Evolutionary conservation across 805 yeast species (phyloP).

Genomic region (Myxozyma udenii): DNA sequence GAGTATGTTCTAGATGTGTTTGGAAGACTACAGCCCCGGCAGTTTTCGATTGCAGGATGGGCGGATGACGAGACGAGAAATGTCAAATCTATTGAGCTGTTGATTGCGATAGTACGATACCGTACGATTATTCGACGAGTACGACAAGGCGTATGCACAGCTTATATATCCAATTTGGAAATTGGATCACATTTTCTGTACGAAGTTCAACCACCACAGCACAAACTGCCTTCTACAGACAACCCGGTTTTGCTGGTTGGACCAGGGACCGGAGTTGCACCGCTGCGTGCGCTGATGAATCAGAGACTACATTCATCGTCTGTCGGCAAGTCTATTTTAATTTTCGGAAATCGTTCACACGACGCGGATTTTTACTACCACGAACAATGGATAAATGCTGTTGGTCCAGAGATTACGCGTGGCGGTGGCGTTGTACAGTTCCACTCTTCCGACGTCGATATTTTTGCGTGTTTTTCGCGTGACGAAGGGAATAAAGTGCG

Average conservation of each 20-base stretch:
- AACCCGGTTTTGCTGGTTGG: constrained; percentile 69
- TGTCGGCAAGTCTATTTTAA: constrained; percentile 46
- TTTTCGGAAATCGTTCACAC: constrained; percentile 70
- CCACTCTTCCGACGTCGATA: neutral
- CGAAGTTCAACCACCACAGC: constrained; percentile 42
- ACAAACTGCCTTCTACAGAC: constrained; percentile 43
- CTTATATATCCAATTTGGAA: constrained; percentile 58
- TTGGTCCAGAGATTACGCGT: constrained; percentile 42
- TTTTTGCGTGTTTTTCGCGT: constrained; percentile 43
- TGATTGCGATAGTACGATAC: constrained; percentile 83
- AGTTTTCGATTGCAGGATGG: constrained; percentile 73
- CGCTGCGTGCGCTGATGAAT: constrained; percentile 68
- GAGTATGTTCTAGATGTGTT: constrained; percentile 72
- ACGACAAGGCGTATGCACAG: constrained; percentile 79
- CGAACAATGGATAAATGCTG: constrained; percentile 49
- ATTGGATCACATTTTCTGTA: constrained; percentile 52
- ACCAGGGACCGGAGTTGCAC: constrained; percentile 97
- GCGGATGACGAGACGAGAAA: constrained; percentile 5
- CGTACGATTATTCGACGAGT: constrained; percentile 72
- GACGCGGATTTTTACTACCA: constrained; percentile 68
- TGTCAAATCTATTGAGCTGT: constrained; percentile 51
- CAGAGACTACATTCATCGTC: constrained; percentile 24
- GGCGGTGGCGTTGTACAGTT: constrained; percentile 5
- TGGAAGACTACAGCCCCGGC: constrained; percentile 75
- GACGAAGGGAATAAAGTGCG: constrained; percentile 33